Percentiles rank a stretch among this genome's conserved stretches.
These are phyloP conservation scores for Chaetomium tenue DNA, from an alignment of 495 filamentous ascomycete genomes.

Conservation along the genomic window DNA sequence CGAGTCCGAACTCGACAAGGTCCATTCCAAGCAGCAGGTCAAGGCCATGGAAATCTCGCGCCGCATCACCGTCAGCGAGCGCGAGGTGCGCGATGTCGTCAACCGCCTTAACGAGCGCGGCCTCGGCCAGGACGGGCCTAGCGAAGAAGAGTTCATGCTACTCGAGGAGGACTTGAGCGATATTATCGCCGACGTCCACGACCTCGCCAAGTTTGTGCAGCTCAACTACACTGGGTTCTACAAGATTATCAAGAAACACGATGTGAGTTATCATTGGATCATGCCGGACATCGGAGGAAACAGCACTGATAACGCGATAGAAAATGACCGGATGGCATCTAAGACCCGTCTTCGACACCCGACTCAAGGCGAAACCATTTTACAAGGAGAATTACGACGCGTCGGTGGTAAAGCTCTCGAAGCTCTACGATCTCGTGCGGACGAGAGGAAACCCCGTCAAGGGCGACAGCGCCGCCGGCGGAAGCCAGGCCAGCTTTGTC, in stretches of 20 bases:
- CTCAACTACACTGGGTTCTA: conserved; percentile 99
- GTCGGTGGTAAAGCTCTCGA: conserved; percentile 92
- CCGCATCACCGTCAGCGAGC: conserved; percentile 79
- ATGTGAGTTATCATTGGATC: conserved; percentile 58
- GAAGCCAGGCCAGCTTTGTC: conserved; percentile 91
- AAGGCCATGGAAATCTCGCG: conserved; percentile 92
- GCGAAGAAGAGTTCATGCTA: conserved; percentile 89
- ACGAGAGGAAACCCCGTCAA: conserved; percentile 89
- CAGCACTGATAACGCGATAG: conserved; percentile 46
- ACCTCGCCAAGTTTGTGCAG: conserved; percentile 97
- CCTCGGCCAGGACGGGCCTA: conserved; percentile 56
- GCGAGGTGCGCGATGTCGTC: conserved; percentile 85
- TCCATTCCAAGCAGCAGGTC: conserved; percentile 92
- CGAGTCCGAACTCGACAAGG: conserved; percentile 91
- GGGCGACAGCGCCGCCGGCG: conserved; percentile 88
- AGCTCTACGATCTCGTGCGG: conserved; percentile 89
- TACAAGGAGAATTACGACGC: conserved; percentile 98
- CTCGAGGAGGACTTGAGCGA: conserved; percentile 95
- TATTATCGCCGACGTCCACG: conserved; percentile 98
- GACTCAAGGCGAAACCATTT: conserved; percentile 92
- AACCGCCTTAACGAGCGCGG: conserved; percentile 62
- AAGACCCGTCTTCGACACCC: conserved; percentile 87
- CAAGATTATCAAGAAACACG: conserved; percentile 99
- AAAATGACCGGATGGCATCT: conserved; percentile 95
- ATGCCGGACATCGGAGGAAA: not conserved